These are phyloP conservation scores for Corchorus olitorius DNA, from an alignment of 345 rosid species.

Conservation along the genomic window DNA sequence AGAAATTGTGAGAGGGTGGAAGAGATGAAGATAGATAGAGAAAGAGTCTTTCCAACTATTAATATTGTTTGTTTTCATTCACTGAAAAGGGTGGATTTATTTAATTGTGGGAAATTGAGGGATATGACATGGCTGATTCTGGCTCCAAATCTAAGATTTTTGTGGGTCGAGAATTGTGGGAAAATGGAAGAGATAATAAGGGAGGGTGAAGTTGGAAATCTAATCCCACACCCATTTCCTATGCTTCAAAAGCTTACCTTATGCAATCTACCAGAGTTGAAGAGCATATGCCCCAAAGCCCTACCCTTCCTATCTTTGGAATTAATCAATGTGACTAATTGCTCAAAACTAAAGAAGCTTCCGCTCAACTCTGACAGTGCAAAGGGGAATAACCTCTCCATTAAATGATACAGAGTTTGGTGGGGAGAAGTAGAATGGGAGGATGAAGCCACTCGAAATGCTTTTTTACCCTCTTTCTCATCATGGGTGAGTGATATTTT, in stretches of 20 bases:
- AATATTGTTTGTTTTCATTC: no score
- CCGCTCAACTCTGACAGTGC: constrained; percentile 17
- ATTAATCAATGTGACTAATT: no score
- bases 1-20: not conserved
- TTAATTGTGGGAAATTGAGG: not conserved
- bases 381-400: not conserved
- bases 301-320: constrained; percentile 23
- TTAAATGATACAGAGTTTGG: not conserved
- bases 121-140: constrained; percentile 31
- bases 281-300: constrained; percentile 21
- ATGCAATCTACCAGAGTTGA: not conserved
- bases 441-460: not conserved
- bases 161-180: constrained; percentile 5
- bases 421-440: not conserved
- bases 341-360: constrained; percentile 25
- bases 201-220: not conserved
- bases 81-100: no score
- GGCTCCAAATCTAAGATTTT: constrained; percentile 19
- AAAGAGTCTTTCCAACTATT: not conserved
- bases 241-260: constrained; percentile 20
- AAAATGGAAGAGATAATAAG: constrained; percentile 24
- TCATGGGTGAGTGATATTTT: no score
- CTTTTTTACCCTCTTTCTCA: not conserved
- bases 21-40: not conserved
- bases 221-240: constrained; percentile 4